phyloP scores from a whole-genome alignment of 2,329 filamentous ascomycete species.

The Sarocladium brachiariae region DNA sequence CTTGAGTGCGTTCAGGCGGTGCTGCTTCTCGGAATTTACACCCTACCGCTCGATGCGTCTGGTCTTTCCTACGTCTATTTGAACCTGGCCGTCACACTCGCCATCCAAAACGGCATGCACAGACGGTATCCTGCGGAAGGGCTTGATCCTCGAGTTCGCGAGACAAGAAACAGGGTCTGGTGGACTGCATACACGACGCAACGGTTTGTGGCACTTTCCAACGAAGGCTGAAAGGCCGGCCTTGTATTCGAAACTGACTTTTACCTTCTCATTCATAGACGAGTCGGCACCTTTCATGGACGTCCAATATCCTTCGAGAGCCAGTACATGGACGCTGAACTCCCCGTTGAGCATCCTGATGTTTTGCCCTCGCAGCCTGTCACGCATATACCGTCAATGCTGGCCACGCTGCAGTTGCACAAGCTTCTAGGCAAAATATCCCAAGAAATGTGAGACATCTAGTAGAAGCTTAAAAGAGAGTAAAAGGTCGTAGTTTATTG shows the following conservation, averaged over 20 bases:
- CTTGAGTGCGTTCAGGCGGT: constrained; percentile 53
- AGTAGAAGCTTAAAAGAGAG: too few species aligned
- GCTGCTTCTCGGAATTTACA: constrained; percentile 47
- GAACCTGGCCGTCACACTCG: constrained; percentile 47
- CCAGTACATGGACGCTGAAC: constrained; percentile 45
- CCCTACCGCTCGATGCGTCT: constrained; percentile 48
- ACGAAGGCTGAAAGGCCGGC: not conserved
- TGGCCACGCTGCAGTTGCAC: constrained; percentile 34
- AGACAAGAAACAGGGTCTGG: constrained; percentile 49
- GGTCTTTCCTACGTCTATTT: constrained; percentile 52
- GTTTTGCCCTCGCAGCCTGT: constrained; percentile 33
- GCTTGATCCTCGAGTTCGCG: constrained; percentile 39
- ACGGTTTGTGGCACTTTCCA: constrained; percentile 29
- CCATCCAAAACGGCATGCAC: constrained; percentile 56
- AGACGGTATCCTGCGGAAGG: constrained; percentile 40
- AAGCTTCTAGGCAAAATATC: constrained; percentile 27
- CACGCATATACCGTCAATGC: constrained; percentile 38
- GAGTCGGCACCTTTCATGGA: constrained; percentile 50
- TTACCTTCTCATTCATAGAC: constrained; percentile 26
- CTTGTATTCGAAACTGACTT: not conserved
- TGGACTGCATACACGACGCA: constrained; percentile 52
- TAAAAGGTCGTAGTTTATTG: too few species aligned
- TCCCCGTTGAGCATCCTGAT: constrained; percentile 39
- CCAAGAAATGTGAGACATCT: constrained; percentile 35
- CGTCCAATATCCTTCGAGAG: constrained; percentile 46